Conservation (phyloP, 768 basidiomycete species). For the Inosperma sp. region DNA sequence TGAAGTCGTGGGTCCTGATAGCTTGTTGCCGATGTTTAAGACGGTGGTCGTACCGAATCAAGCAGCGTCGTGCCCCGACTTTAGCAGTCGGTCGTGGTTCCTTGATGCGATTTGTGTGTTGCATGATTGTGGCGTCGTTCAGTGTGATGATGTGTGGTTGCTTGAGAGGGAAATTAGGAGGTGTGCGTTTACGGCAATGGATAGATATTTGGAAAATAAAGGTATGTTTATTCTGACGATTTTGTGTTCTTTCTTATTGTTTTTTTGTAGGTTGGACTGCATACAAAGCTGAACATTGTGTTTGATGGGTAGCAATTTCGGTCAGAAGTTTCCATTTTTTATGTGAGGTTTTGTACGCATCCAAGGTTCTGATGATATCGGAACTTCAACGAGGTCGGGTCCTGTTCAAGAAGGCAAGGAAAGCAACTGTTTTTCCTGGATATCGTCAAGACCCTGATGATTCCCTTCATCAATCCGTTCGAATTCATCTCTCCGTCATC, state of each 20-base stretch:
- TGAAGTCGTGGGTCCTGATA: slow-evolving; percentile 40
- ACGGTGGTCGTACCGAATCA: slow-evolving; percentile 37
- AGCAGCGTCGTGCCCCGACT: slow-evolving; percentile 34
- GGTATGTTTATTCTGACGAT: slow-evolving; percentile 22
- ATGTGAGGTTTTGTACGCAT: too few species aligned
- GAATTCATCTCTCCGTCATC: not conserved
- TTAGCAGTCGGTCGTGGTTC: slow-evolving; percentile 47
- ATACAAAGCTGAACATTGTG: slow-evolving; percentile 30
- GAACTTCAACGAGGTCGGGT: too few species aligned
- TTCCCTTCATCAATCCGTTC: not conserved
- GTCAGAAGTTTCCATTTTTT: not conserved
- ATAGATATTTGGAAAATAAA: slow-evolving; percentile 43
- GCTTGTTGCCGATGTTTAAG: slow-evolving; percentile 40
- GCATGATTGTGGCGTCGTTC: slow-evolving; percentile 44
- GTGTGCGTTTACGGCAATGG: slow-evolving; percentile 47
- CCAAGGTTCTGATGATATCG: too few species aligned
- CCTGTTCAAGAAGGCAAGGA: too few species aligned
- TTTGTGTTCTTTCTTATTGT: not conserved
- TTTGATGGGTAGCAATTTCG: slow-evolving; percentile 12
- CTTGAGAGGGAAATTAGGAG: slow-evolving; percentile 44
- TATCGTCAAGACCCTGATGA: too few species aligned
- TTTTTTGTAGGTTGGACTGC: slow-evolving; percentile 29
- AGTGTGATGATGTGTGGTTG: slow-evolving; percentile 46
- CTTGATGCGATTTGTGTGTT: slow-evolving; percentile 43
- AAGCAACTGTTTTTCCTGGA: too few species aligned